phyloP scores from a whole-genome alignment of 2,329 filamentous ascomycete genomes.

The Septoria petroselini region DNA sequence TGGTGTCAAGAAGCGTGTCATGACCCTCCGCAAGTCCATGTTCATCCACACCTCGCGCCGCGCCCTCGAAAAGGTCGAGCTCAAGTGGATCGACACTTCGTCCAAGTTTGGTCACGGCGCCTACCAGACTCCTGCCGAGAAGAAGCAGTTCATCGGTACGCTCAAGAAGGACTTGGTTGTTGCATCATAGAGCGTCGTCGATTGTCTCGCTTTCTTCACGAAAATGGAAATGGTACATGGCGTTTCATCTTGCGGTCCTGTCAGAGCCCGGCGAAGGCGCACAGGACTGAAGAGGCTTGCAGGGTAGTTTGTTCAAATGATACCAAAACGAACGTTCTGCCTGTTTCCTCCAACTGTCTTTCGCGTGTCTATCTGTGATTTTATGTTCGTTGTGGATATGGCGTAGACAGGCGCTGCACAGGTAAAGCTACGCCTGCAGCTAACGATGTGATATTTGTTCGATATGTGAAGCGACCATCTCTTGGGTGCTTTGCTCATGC shows the following conservation, averaged over 20 bases:
- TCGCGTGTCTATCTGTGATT: too few species aligned
- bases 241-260: conserved; percentile 17
- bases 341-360: conserved; percentile 2
- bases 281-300: conserved; percentile 18
- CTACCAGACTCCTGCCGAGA: conserved; percentile 98
- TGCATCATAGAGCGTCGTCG: conserved; percentile 26
- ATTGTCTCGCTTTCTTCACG: conserved; percentile 10
- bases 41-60: conserved; percentile 94
- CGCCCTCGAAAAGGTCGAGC: conserved; percentile 97
- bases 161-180: conserved; percentile 94
- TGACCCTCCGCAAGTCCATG: conserved; percentile 98
- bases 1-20: conserved; percentile 98
- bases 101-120: conserved; percentile 99
- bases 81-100: conserved; percentile 99
- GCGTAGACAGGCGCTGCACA: too few species aligned
- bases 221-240: conserved; percentile 12
- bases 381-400: too few species aligned
- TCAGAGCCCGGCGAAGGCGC: conserved; percentile 13
- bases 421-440: too few species aligned
- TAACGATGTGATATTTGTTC: too few species aligned
- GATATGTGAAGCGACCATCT: too few species aligned
- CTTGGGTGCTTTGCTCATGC: too few species aligned
- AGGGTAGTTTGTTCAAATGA: conserved; percentile 21
- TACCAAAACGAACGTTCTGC: conserved; percentile 19
- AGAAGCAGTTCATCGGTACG: conserved; percentile 94